Conservation (phyloP, 768 basidiomycete genomes). For the Inosperma sp. region DNA sequence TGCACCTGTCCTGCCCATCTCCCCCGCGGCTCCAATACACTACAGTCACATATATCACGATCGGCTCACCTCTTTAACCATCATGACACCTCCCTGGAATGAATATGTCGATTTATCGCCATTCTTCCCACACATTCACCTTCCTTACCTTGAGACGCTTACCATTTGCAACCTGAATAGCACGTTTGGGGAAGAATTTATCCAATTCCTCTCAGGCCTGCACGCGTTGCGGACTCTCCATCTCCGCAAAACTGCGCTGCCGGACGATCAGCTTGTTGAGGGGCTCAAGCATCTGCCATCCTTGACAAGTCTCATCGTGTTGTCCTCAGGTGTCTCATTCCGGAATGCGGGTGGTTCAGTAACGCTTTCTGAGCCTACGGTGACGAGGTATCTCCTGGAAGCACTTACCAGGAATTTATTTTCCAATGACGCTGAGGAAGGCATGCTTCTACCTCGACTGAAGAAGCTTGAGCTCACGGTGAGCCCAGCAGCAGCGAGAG, state of each 20-base stretch:
- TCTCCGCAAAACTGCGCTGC: slow-evolving; percentile 35
- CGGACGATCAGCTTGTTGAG: slow-evolving; percentile 32
- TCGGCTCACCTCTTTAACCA: slow-evolving; percentile 32
- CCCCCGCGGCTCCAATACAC: slow-evolving; percentile 10
- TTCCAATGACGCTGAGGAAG: slow-evolving; percentile 23
- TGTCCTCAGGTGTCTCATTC: slow-evolving; percentile 20
- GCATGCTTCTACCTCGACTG: slow-evolving; percentile 31
- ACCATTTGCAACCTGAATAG: slow-evolving; percentile 38
- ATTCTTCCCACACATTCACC: slow-evolving; percentile 33
- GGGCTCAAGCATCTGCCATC: slow-evolving; percentile 31
- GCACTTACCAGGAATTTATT: slow-evolving; percentile 34
- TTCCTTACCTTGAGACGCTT: slow-evolving; percentile 34
- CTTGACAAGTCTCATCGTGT: slow-evolving; percentile 32
- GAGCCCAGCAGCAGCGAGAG: slow-evolving; percentile 27
- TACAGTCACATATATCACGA: slow-evolving; percentile 27
- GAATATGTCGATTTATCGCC: slow-evolving; percentile 32
- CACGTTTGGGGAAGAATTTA: slow-evolving; percentile 30
- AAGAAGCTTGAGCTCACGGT: slow-evolving; percentile 37
- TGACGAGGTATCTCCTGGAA: slow-evolving; percentile 32
- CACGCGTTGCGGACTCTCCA: slow-evolving; percentile 33
- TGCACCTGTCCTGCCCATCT: slow-evolving; percentile 10
- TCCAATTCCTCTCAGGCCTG: slow-evolving; percentile 32
- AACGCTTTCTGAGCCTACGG: slow-evolving; percentile 21
- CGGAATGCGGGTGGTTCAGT: neutral
- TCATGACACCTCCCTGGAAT: slow-evolving; percentile 36